Percentiles rank a stretch among this genome's conserved stretches.
Evolutionary conservation across 129 eudicot genomes (phyloP).

Genomic region (Heracleum sosnowskyi): DNA sequence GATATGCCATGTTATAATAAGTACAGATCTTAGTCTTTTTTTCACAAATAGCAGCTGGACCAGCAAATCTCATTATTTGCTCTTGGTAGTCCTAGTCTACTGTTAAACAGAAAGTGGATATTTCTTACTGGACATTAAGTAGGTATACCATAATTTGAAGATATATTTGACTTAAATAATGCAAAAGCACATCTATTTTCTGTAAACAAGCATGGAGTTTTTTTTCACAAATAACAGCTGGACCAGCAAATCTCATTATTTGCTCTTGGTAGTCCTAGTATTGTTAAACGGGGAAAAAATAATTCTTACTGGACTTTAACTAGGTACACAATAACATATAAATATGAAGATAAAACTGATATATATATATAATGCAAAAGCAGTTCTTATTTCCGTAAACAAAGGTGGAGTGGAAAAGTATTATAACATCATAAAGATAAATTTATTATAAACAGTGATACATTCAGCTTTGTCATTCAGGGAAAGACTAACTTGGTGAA

Average conservation of each 20-base stretch:
- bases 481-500: slow-evolving; percentile 63
- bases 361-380: neutral
- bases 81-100: neutral
- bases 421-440: neutral
- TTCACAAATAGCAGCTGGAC: neutral
- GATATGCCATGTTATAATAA: neutral
- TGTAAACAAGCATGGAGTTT: neutral
- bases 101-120: neutral
- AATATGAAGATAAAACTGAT: neutral
- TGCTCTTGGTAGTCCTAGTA: neutral
- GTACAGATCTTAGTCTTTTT: neutral
- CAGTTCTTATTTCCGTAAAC: neutral
- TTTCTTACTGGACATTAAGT: neutral
- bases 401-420: neutral
- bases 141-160: neutral
- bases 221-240: neutral
- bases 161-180: neutral
- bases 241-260: neutral
- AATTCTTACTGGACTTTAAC: neutral
- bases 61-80: neutral
- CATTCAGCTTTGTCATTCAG: neutral
- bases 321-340: neutral
- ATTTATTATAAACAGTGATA: neutral
- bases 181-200: neutral
- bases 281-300: neutral